A percentile compares a stretch with the other conserved stretches of the same genome.
phyloP scores from a whole-genome alignment of 2,329 filamentous ascomycete species.

The Ophiostoma ulmi region DNA sequence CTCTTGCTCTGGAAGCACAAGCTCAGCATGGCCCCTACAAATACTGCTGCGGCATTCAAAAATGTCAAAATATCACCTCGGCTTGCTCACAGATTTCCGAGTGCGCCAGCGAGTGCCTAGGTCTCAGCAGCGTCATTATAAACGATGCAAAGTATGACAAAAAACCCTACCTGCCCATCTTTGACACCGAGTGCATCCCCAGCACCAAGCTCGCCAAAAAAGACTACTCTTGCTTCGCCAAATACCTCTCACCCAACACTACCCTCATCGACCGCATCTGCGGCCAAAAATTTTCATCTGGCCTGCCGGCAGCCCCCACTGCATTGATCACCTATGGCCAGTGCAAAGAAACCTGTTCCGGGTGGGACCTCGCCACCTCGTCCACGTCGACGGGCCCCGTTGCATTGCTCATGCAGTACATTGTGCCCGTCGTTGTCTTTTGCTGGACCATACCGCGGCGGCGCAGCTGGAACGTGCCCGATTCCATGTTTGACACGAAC shows the following conservation, averaged over 20 bases:
- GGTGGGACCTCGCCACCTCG: slow-evolving; percentile 17
- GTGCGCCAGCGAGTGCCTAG: slow-evolving; percentile 5
- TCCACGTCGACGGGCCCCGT: slow-evolving; percentile 11
- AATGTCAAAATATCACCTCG: slow-evolving; percentile 17
- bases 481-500: slow-evolving; percentile 6
- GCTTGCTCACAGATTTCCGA: slow-evolving; percentile 9
- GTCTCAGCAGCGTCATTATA: neutral
- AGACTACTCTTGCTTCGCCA: slow-evolving; percentile 17
- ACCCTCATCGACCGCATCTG: slow-evolving; percentile 17
- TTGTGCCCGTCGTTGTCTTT: slow-evolving; percentile 19
- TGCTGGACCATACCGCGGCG: slow-evolving; percentile 18
- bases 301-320: slow-evolving; percentile 1
- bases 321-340: slow-evolving; percentile 12
- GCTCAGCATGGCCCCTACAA: slow-evolving; percentile 15
- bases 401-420: slow-evolving; percentile 19
- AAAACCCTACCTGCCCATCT: neutral
- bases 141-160: neutral
- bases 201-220: neutral
- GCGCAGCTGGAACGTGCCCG: slow-evolving; percentile 17
- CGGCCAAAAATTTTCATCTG: slow-evolving; percentile 13
- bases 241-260: slow-evolving; percentile 16
- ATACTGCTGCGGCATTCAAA: slow-evolving; percentile 20
- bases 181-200: slow-evolving; percentile 1
- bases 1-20: neutral
- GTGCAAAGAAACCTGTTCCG: slow-evolving; percentile 12